Evolutionary conservation across 106 monocot genomes (phyloP), one percentile per base, ranked within the genome.

Genomic region (Allium fistulosum): DNA sequence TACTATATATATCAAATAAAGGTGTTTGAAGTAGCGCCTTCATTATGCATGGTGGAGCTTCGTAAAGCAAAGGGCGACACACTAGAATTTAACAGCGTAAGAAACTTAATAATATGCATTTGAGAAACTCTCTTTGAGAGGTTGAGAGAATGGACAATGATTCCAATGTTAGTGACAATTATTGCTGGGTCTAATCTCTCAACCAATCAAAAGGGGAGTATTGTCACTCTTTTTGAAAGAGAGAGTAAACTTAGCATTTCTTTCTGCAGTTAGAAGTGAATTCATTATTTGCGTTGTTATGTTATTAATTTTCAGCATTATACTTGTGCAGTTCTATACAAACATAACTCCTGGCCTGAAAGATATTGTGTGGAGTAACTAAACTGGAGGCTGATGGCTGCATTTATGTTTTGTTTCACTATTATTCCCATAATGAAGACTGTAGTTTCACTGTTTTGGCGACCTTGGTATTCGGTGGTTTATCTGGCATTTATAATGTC

Each of bases 1-100:
- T 1, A 28, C 3, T 9, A 9, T 17, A 48, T 65, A 28, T 52
- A 49, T 52, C 11, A 18, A 11, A 3, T 18, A 53, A 78, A 88
- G 88, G 85, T 88, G 60, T 90, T 90, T 58, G 80, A 90, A 80
- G 85, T 90, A 56, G 83, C 80, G 46, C 90, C 90, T 51, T 86
- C 82, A 1, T 60, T 90, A n/a, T 78, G 63, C 72, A 86, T 90
- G 77, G 90, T 90, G 11, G 90, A 90, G 75, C 80, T 90, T 49
- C 90, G 88, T 11, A 88, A 88, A 64, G 74, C 81, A 15, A 82
- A 74, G 17, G 88, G 88, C 1, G 88, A 88, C 58, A 90, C 90
- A 0, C 70, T 90, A 11, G 90, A 90, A 65, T 90, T 82, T 61
- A 63, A 90, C 53, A 86, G 68, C 77, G 90, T 90, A 27, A n/a